Evolutionary conservation across 768 basidiomycete species (phyloP).

Genomic region (Coprinopsis strossmayeri): DNA sequence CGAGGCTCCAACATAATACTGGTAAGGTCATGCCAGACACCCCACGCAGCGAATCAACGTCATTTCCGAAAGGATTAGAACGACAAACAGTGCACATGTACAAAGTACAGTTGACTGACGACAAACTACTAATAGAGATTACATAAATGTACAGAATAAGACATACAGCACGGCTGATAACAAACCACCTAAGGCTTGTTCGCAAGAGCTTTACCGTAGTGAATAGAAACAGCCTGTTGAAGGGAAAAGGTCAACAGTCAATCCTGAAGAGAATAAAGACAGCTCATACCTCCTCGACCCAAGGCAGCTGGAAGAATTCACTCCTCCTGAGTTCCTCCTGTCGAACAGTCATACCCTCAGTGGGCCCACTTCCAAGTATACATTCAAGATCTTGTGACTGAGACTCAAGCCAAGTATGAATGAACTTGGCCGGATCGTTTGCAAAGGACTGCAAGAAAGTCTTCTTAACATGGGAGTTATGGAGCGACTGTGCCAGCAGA

Average conservation of each 20-base stretch:
- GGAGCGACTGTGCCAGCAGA: constrained; percentile 75
- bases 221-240: constrained; percentile 69
- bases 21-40: too few species aligned
- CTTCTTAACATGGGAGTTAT: constrained; percentile 81
- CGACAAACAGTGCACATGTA: too few species aligned
- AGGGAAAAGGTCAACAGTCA: background rate
- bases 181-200: constrained; percentile 21
- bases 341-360: constrained; percentile 70
- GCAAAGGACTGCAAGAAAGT: constrained; percentile 84
- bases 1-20: too few species aligned
- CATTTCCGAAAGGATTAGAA: too few species aligned
- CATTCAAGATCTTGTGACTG: constrained; percentile 89
- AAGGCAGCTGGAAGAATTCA: constrained; percentile 87
- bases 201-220: constrained; percentile 73
- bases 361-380: constrained; percentile 81
- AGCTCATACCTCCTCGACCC: constrained; percentile 67
- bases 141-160: too few species aligned
- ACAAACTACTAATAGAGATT: too few species aligned
- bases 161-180: too few species aligned
- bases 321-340: constrained; percentile 85
- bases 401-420: constrained; percentile 86
- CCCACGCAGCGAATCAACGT: too few species aligned
- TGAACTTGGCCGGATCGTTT: constrained; percentile 69
- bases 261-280: background rate
- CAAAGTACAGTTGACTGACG: too few species aligned